These are phyloP conservation scores for Pythium angustatum DNA, from an alignment of 352 stramenopile genomes.

Conservation along the genomic window DNA sequence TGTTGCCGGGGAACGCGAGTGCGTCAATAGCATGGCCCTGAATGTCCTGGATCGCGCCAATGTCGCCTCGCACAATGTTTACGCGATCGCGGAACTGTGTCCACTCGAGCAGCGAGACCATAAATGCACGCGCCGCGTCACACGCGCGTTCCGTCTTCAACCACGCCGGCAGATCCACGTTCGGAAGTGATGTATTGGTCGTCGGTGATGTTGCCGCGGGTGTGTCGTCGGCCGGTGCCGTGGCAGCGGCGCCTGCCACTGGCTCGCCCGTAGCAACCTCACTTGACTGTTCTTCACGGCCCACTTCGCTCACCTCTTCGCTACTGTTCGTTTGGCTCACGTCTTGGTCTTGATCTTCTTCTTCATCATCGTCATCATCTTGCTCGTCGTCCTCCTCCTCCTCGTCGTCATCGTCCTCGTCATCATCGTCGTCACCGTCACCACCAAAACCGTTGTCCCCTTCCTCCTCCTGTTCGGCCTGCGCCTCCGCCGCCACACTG, in stretches of 20 bases:
- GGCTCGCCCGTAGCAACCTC: too few relatives aligned
- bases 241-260: too few relatives aligned
- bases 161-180: slow-evolving; percentile 6
- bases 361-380: slow-evolving; percentile 8
- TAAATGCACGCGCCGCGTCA: slow-evolving; percentile 31
- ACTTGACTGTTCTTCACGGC: too few relatives aligned
- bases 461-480: neutral
- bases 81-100: slow-evolving; percentile 40
- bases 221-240: too few relatives aligned
- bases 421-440: neutral
- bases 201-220: too few relatives aligned
- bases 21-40: slow-evolving; percentile 34
- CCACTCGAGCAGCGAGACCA: slow-evolving; percentile 37
- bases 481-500: neutral
- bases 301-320: too few relatives aligned
- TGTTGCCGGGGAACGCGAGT: slow-evolving; percentile 53
- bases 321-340: neutral
- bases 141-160: slow-evolving; percentile 27
- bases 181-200: neutral
- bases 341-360: neutral
- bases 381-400: slow-evolving; percentile 27
- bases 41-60: slow-evolving; percentile 43
- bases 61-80: slow-evolving; percentile 43
- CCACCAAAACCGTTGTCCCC: slow-evolving; percentile 7
- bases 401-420: slow-evolving; percentile 25